These are phyloP conservation scores for Peronospora destructor DNA, from an alignment of 352 stramenopile species.

Conservation along the genomic window DNA sequence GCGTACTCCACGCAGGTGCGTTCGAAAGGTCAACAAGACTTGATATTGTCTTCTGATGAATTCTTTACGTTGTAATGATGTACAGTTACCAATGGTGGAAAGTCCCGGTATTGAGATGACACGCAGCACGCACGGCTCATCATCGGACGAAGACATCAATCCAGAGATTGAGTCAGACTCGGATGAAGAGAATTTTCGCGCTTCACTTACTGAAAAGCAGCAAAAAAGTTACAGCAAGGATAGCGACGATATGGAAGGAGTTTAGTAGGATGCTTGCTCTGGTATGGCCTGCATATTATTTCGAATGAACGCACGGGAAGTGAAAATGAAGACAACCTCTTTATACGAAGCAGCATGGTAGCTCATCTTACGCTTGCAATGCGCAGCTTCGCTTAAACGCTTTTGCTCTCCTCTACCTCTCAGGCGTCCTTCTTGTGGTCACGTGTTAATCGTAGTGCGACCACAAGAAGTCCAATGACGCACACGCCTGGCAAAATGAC, in stretches of 20 bases:
- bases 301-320: constrained; percentile 1
- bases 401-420: constrained; percentile 6
- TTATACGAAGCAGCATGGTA: constrained; percentile 10
- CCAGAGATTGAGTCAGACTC: constrained; percentile 53
- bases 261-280: constrained; percentile 14
- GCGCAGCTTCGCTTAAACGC: constrained; percentile 6
- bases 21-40: neutral
- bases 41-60: constrained; percentile 13
- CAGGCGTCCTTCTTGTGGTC: constrained; percentile 76
- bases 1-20: constrained; percentile 79
- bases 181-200: constrained; percentile 51
- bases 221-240: constrained; percentile 36
- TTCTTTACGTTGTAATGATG: constrained; percentile 8
- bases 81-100: constrained; percentile 65
- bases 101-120: constrained; percentile 58
- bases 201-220: constrained; percentile 32
- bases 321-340: constrained; percentile 11
- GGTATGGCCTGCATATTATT: constrained; percentile 4
- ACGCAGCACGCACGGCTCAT: constrained; percentile 42
- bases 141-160: constrained; percentile 44
- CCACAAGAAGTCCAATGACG: constrained; percentile 42
- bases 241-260: constrained; percentile 43
- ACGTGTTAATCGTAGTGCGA: constrained; percentile 51
- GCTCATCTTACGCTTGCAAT: constrained; percentile 6
- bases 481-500: constrained; percentile 46